Base-by-base conservation (phyloP, 2,329 filamentous ascomycete genomes). In the Aspergillus sergii region DNA sequence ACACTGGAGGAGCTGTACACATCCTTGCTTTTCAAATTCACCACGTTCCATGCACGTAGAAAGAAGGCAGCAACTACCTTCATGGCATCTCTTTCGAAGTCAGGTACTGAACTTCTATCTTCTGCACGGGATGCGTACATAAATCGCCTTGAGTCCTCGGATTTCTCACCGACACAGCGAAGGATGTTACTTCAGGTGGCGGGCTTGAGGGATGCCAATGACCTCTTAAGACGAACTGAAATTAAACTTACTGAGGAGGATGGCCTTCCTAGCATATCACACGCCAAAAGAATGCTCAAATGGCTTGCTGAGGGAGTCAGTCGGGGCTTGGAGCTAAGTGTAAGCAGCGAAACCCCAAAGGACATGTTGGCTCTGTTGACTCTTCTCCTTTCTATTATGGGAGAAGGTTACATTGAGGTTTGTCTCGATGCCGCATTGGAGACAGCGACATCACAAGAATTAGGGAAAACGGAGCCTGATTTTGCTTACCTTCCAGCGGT, bases 281-380 rank as follows among this genome's bases (percentile, higher is more conserved):
- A 91, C 75, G 92, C 94, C n/a, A 98, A 98, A 80, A 88, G 95
- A 62, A 99, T 99, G 94, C 86, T 99, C 64, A 96, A 92, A 75
- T 99, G 95, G 95, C 83, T 99, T 46, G 95, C 95, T 2, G 95
- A 99, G 81, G 93, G 92, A 66, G 94, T 99, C 28, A 91, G 95
- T 45, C 86, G 95, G 66, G 93, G 93, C 0, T 84, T 99, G 11
- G 95, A 99, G 77, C 84, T 99, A n/a, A 93, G 92, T 28, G 90
- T 92, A 28, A 89, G 89, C 58, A 90, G 86, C 62, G 95, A 99
- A 70, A 97, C 93, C 5, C 93, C 95, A 19, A 98, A 96, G 77
- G 95, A 99, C 76, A 92, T 98, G 61, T 91, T 90, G 53, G 89
- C 92, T 64, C 85, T 98, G 28, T 85, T 97, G 39, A 91, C 90